Evolutionary conservation across 495 filamentous ascomycete species (phyloP), one percentile per base, ranked within the genome.

Genomic region (Geoglossum glabrum): DNA sequence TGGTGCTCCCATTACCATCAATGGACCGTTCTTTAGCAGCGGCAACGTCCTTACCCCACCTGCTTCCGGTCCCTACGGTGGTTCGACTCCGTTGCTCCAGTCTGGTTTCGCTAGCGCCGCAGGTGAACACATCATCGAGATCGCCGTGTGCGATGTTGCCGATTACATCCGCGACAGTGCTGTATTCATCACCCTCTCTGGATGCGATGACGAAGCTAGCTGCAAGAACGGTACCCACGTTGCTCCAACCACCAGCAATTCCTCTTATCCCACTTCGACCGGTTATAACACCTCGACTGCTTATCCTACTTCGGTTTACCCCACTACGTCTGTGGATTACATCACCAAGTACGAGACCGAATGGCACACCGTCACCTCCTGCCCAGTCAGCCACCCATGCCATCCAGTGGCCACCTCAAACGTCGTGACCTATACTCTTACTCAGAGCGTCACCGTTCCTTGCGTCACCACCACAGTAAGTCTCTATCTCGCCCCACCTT

Each of bases 61-160:
- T 27, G 46, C 23, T 13, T 65, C 63, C 8, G 63, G 63, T 1
- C 56, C 59, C 3, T 60, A 61, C 45, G 54, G 61, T 40, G 60
- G 63, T 27, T 65, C 63, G 10, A 65, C 63, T 11, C 57, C 63
- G 7, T 19, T 63, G 13, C 55, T 65, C 51, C 49, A 19, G 19
- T 38, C 63, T 19, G 46, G 60, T n/a, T 19, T 57, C 9, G 19
- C 21, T 31, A 40, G 15, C 25, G 8, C 56, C 21, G 47, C 54
- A 0, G 63, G 63, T n/a, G 26, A 43, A 15, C 61, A 65, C 23
- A 63, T 17, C n/a, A 62, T 65, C 23, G 54, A 65, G 8, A 60
- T 65, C 19, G 57, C 63, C 11, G 64, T 65, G 17, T 65, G 63
- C 11, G 63, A 65, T 36, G 62, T 57, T 25, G 47, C 38, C 3